A percentile compares a stretch with the other conserved stretches of the same genome.
Evolutionary conservation across 169 alveolate species (phyloP).

Genomic region (Plasmodium relictum): DNA sequence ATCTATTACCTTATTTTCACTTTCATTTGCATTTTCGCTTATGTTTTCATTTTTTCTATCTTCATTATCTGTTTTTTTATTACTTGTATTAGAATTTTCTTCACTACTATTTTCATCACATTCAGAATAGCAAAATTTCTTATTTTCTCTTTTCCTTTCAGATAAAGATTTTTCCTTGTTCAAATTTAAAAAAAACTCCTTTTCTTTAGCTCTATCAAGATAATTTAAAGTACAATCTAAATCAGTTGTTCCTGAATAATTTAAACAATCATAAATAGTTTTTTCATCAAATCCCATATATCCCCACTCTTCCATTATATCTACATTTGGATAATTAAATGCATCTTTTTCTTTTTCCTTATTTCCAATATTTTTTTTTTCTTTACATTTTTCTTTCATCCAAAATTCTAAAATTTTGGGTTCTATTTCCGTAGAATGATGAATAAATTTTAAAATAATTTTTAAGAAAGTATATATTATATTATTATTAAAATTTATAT

Average conservation of each 20-base stretch:
- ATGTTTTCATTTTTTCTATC: background rate
- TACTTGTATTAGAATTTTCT: conserved; percentile 6
- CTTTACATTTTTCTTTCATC: conserved; percentile 60
- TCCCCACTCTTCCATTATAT: conserved; percentile 47
- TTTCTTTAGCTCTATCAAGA: conserved; percentile 59
- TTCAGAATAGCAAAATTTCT: conserved; percentile 24
- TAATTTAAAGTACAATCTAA: conserved; percentile 59
- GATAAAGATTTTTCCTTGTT: conserved; percentile 8
- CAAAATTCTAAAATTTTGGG: conserved; percentile 46
- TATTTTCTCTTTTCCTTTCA: background rate
- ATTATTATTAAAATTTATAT: conserved; percentile 70
- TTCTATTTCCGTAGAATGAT: conserved; percentile 53
- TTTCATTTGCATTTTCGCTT: background rate
- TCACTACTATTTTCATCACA: conserved; percentile 54
- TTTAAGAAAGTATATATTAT: conserved; percentile 47
- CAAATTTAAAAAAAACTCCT: conserved; percentile 14
- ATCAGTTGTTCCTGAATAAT: conserved; percentile 74
- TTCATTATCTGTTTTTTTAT: background rate
- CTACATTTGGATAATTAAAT: conserved; percentile 44
- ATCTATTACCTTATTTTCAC: background rate
- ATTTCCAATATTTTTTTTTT: conserved; percentile 26
- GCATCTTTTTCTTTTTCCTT: conserved; percentile 69
- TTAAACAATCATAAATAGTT: conserved; percentile 44
- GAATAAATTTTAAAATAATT: conserved; percentile 57
- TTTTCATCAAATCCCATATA: conserved; percentile 71